These are phyloP conservation scores for Juglanconis oblonga DNA, from an alignment of 2,329 filamentous ascomycete species.

Conservation along the genomic window DNA sequence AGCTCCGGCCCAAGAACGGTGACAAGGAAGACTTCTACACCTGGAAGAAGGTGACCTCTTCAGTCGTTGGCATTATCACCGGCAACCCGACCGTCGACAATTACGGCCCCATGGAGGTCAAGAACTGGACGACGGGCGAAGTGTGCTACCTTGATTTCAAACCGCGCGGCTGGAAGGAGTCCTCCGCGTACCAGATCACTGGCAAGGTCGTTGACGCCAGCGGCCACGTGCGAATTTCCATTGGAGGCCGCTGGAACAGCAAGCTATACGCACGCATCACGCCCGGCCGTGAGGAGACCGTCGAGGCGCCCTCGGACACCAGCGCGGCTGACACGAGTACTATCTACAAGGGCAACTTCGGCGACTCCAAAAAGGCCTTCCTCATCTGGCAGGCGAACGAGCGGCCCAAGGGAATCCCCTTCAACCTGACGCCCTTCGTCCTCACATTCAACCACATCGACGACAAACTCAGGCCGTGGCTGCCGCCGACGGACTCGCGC, in stretches of 20 bases:
- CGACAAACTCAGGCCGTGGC: slow-evolving; percentile 70
- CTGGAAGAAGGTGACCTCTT: slow-evolving; percentile 98
- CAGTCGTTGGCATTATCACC: slow-evolving; percentile 97
- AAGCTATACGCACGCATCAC: slow-evolving; percentile 93
- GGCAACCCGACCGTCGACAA: slow-evolving; percentile 97
- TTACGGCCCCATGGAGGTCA: slow-evolving; percentile 94
- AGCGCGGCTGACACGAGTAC: slow-evolving; percentile 22
- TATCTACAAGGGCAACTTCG: slow-evolving; percentile 47
- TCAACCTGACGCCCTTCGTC: slow-evolving; percentile 93
- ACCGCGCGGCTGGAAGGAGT: slow-evolving; percentile 90
- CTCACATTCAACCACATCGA: slow-evolving; percentile 91
- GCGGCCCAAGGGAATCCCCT: slow-evolving; percentile 81
- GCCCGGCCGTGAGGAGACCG: slow-evolving; percentile 78
- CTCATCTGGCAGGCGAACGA: slow-evolving; percentile 88
- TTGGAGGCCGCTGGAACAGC: slow-evolving; percentile 96
- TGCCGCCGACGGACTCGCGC: slow-evolving; percentile 93
- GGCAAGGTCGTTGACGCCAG: slow-evolving; percentile 80
- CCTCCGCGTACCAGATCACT: slow-evolving; percentile 81
- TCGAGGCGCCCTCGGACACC: slow-evolving; percentile 55
- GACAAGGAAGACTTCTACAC: slow-evolving; percentile 87
- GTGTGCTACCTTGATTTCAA: slow-evolving; percentile 91
- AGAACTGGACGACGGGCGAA: slow-evolving; percentile 95
- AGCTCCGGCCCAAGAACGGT: slow-evolving; percentile 70
- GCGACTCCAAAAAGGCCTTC: slow-evolving; percentile 72
- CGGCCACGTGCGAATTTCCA: slow-evolving; percentile 80